Conservation (phyloP, 345 rosid genomes). For the Aquilaria malaccensis region DNA sequence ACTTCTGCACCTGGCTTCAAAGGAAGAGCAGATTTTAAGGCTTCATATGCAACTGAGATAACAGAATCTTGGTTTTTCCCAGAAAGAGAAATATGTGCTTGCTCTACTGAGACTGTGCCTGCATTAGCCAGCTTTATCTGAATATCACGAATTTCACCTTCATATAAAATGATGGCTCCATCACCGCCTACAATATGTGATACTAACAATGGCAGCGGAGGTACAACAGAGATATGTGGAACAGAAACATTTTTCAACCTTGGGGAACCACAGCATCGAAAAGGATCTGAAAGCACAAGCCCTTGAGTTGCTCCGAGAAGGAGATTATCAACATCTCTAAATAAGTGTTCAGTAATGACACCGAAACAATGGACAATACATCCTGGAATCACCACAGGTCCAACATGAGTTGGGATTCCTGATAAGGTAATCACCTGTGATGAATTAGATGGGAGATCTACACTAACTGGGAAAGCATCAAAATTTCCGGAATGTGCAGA, state of each 20-base stretch:
- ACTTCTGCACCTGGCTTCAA: conserved; percentile 95
- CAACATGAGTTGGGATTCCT: conserved; percentile 88
- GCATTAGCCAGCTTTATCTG: conserved; percentile 90
- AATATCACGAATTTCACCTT: conserved; percentile 88
- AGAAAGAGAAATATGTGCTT: conserved; percentile 86
- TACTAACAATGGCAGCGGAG: conserved; percentile 77
- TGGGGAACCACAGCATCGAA: conserved; percentile 87
- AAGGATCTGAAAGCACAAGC: conserved; percentile 98
- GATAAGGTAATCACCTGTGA: conserved; percentile 94
- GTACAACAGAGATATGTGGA: conserved; percentile 78
- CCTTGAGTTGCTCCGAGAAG: conserved; percentile 99
- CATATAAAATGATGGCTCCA: conserved; percentile 85
- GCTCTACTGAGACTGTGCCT: conserved; percentile 87
- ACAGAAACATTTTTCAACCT: conserved; percentile 67
- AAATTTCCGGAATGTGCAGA: conserved; percentile 82
- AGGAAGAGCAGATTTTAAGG: conserved; percentile 72
- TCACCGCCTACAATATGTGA: conserved; percentile 84
- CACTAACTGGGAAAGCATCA: conserved; percentile 89
- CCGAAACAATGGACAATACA: conserved; percentile 96
- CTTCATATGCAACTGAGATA: conserved; percentile 64
- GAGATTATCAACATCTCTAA: conserved; percentile 90
- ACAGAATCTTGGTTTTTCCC: conserved; percentile 97
- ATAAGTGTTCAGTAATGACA: conserved; percentile 87
- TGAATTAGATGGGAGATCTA: conserved; percentile 87
- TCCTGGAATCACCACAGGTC: conserved; percentile 73